Evolutionary conservation across 2,329 filamentous ascomycete genomes (phyloP).

Genomic region (Chaetomium strumarium): DNA sequence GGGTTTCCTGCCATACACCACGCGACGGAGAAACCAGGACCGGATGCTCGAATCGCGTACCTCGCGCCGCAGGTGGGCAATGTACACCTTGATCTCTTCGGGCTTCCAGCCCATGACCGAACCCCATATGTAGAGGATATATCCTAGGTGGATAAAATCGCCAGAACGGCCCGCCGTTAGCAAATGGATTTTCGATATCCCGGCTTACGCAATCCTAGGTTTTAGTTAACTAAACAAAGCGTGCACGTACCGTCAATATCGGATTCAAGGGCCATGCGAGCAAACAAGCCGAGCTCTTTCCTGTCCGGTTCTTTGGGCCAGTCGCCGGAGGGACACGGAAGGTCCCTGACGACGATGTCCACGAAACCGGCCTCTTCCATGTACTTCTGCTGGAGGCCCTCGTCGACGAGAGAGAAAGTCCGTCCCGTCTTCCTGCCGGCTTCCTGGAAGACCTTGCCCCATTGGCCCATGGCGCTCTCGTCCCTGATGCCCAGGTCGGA

Average conservation of each 20-base stretch:
- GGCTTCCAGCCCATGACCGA: neutral
- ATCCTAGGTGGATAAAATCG: neutral
- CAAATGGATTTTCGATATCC: neutral
- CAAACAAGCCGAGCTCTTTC: conserved; percentile 9
- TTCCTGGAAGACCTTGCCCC: conserved; percentile 15
- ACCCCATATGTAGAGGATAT: neutral
- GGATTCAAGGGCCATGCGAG: conserved; percentile 1
- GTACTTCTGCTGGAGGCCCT: conserved; percentile 9
- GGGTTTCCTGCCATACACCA: neutral
- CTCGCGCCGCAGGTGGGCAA: neutral
- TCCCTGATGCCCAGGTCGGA: conserved; percentile 39
- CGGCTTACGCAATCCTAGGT: neutral
- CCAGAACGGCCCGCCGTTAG: neutral
- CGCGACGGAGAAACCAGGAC: neutral
- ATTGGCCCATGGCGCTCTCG: conserved; percentile 17
- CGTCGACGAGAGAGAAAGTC: conserved; percentile 11
- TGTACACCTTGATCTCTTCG: neutral
- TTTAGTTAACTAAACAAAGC: neutral
- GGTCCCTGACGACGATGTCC: conserved; percentile 11
- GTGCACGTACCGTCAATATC: conserved; percentile 13
- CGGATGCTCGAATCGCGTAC: neutral
- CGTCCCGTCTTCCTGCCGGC: conserved; percentile 12
- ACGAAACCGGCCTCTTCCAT: conserved; percentile 18
- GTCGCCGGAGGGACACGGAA: conserved; percentile 5
- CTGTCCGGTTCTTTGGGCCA: conserved; percentile 9